These are phyloP conservation scores for Hanseniaspora occidentalis DNA, from an alignment of 805 yeast genomes.

Conservation along the genomic window DNA sequence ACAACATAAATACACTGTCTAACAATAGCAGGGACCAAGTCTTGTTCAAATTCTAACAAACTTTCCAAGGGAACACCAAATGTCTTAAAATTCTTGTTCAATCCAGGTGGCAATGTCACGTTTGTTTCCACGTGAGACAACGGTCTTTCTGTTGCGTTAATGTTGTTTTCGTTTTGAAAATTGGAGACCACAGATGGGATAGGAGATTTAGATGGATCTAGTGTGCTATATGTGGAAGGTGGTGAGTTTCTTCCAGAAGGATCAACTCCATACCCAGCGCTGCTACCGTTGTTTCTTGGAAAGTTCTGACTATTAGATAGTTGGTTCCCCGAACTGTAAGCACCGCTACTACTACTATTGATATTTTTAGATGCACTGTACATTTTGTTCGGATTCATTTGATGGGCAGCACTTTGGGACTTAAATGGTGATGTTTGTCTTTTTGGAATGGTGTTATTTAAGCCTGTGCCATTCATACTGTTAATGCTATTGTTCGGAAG, in stretches of 20 bases:
- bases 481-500: no score
- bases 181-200: conserved; percentile 5
- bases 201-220: conserved; percentile 6
- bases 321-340: no score
- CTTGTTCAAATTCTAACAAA: conserved; percentile 70
- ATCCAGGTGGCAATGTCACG: conserved; percentile 27
- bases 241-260: conserved; percentile 1
- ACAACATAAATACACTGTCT: conserved; percentile 78
- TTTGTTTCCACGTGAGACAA: conserved; percentile 23
- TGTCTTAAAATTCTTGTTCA: conserved; percentile 32
- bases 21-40: conserved; percentile 84
- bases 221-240: conserved; percentile 5
- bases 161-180: conserved; percentile 3
- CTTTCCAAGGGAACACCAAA: conserved; percentile 80
- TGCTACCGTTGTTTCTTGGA: no score
- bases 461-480: no score
- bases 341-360: no score
- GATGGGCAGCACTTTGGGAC: no score
- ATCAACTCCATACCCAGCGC: no score
- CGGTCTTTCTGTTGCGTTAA: conserved; percentile 18
- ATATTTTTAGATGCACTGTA: no score
- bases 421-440: no score
- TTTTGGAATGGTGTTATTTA: no score
- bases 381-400: no score
- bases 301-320: no score